Conservation (phyloP, 805 yeast genomes). For the Blastobotrys terrestris region DNA sequence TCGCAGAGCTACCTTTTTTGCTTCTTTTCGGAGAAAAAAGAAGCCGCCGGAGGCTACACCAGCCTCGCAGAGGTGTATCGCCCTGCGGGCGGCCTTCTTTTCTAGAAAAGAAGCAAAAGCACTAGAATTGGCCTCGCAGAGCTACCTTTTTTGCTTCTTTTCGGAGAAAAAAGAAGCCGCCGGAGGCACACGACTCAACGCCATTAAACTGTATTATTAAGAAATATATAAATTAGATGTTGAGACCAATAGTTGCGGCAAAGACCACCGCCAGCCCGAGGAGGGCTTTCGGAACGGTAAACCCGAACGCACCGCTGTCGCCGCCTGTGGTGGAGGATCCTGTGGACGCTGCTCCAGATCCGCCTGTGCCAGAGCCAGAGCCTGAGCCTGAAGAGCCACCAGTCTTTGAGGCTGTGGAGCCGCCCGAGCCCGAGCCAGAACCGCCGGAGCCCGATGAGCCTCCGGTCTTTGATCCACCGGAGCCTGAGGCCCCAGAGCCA, state of each 20-base stretch:
- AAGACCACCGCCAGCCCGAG: neutral
- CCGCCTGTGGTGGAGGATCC: constrained; percentile 5
- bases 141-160: too few relatives aligned
- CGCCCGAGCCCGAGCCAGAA: neutral
- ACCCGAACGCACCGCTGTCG: constrained; percentile 1
- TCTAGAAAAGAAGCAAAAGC: too few relatives aligned
- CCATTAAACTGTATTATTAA: neutral
- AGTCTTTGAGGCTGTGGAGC: neutral
- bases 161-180: too few relatives aligned
- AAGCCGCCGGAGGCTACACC: too few relatives aligned
- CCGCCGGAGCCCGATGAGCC: neutral
- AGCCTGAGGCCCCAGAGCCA: constrained; percentile 3
- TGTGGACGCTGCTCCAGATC: neutral
- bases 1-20: too few relatives aligned
- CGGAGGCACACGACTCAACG: too few relatives aligned
- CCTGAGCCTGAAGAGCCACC: neutral
- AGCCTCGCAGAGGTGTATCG: too few relatives aligned
- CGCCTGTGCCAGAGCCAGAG: neutral
- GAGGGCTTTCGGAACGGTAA: neutral
- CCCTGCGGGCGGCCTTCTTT: too few relatives aligned
- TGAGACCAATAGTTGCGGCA: neutral
- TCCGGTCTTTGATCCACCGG: neutral
- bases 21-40: too few relatives aligned
- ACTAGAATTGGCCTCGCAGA: too few relatives aligned
- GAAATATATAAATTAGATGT: neutral